phyloP scores from a whole-genome alignment of 2,329 filamentous ascomycete species.

The Venturia pyrina region DNA sequence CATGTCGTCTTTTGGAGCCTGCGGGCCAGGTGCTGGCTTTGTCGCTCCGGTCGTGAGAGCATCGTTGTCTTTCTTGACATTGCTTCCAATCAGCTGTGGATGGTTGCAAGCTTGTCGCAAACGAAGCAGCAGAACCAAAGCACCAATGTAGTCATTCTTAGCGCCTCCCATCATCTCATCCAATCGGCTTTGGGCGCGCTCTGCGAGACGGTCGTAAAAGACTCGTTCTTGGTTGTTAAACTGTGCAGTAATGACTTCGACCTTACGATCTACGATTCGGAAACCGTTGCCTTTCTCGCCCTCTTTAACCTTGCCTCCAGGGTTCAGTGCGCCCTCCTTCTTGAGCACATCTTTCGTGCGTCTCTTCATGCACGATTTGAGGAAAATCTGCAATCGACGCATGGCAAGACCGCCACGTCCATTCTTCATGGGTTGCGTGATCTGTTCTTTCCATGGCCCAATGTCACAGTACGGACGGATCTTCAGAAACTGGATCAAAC shows the following conservation, averaged over 20 bases:
- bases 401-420: slow-evolving; percentile 86
- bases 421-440: slow-evolving; percentile 80
- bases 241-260: slow-evolving; percentile 67
- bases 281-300: slow-evolving; percentile 55
- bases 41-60: slow-evolving; percentile 57
- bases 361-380: slow-evolving; percentile 97
- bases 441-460: slow-evolving; percentile 80
- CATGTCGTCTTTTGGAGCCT: slow-evolving; percentile 41
- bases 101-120: slow-evolving; percentile 93
- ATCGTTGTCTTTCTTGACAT: slow-evolving; percentile 80
- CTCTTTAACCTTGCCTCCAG: slow-evolving; percentile 55
- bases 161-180: slow-evolving; percentile 77
- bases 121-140: slow-evolving; percentile 81
- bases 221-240: slow-evolving; percentile 71
- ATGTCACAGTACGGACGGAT: slow-evolving; percentile 88
- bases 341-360: slow-evolving; percentile 95
- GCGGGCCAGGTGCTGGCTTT: slow-evolving; percentile 26
- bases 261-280: slow-evolving; percentile 83
- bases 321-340: slow-evolving; percentile 69
- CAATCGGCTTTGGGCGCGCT: slow-evolving; percentile 75
- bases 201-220: slow-evolving; percentile 78
- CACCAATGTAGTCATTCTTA: slow-evolving; percentile 83
- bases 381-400: slow-evolving; percentile 68
- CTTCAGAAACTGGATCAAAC: slow-evolving; percentile 80
- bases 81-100: slow-evolving; percentile 74